Conservation (phyloP, 2,329 filamentous ascomycete species). For the Metarhizium guizhouense region DNA sequence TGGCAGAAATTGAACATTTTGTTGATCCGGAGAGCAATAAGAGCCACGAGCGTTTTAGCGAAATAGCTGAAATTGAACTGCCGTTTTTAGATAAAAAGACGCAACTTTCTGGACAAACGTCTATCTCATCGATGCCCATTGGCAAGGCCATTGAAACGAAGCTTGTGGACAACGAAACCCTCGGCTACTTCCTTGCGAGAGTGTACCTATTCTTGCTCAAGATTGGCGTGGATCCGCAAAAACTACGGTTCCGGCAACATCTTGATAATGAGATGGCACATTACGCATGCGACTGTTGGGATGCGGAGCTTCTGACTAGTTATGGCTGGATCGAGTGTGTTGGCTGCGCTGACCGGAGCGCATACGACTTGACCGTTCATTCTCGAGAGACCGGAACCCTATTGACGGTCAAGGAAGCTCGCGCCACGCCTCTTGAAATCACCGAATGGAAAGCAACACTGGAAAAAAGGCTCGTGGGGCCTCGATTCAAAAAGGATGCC, state of each 20-base stretch:
- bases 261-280: constrained; percentile 66
- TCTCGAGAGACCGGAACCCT: constrained; percentile 54
- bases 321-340: constrained; percentile 66
- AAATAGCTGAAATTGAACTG: constrained; percentile 77
- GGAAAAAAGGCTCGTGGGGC: constrained; percentile 61
- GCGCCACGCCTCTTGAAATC: constrained; percentile 47
- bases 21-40: constrained; percentile 92
- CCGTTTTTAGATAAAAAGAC: constrained; percentile 76
- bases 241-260: constrained; percentile 62
- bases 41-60: constrained; percentile 80
- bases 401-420: constrained; percentile 49
- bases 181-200: constrained; percentile 59
- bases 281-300: constrained; percentile 64
- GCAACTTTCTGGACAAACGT: constrained; percentile 79
- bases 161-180: constrained; percentile 59
- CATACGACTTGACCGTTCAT: constrained; percentile 58
- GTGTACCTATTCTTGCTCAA: constrained; percentile 56
- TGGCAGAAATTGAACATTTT: constrained; percentile 98
- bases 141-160: constrained; percentile 62
- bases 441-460: constrained; percentile 56
- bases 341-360: constrained; percentile 58
- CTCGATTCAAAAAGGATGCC: constrained; percentile 58
- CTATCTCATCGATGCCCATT: constrained; percentile 63
- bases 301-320: constrained; percentile 56
- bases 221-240: constrained; percentile 51